Evolutionary conservation across 805 yeast genomes (phyloP), one percentile per base, ranked within the genome.

Genomic region (Cyberlindnera meyerae): DNA sequence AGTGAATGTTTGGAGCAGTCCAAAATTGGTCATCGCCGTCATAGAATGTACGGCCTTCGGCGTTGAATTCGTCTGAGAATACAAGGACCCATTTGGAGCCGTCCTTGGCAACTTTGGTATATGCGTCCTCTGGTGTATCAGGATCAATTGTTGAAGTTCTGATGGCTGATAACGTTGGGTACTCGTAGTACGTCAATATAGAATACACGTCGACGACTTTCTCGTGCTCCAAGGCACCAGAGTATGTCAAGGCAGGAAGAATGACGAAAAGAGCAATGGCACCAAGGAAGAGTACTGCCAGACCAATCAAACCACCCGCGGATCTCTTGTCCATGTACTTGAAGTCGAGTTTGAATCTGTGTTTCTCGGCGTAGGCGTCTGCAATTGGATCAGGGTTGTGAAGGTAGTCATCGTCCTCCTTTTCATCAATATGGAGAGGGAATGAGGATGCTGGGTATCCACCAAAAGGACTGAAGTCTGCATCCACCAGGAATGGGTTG

Each of bases 351-450:
- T 64, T 49, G 51, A 83, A 76, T 49, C 87, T 65, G 55, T 79
- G 75, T 45, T 77, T 81, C 49, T 87, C 95, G 52, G 81, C 77
- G 42, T 79, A 76, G 16, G 95, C 96, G 58, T 93, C 98, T 30
- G 79, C 84, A 25, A 88, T 81, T 8, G 96, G 96, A 60, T 90
- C 96, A 2, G 97, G 97, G 61, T 90, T 93, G 62, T 90, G 97
- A 47, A 93, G 59, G 55, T 86, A 89, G 61, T 90, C 98, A 63
- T 90, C 98, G 8, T 84, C 82, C 61, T 90, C 98, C 61, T 86
- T 86, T 50, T 90, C 97, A 42, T 90, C 96, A 45, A 93, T 78
- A 49, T 75, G 81, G 39, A 90, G 66, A 1, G 98, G 98, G 65
- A 90, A 90, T 5, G 87, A 79, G 13, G 88, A 71, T 8, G 96